Evolutionary conservation across 371 early-diverging fungal species (phyloP).

Genomic region (Mucor piriformis): DNA sequence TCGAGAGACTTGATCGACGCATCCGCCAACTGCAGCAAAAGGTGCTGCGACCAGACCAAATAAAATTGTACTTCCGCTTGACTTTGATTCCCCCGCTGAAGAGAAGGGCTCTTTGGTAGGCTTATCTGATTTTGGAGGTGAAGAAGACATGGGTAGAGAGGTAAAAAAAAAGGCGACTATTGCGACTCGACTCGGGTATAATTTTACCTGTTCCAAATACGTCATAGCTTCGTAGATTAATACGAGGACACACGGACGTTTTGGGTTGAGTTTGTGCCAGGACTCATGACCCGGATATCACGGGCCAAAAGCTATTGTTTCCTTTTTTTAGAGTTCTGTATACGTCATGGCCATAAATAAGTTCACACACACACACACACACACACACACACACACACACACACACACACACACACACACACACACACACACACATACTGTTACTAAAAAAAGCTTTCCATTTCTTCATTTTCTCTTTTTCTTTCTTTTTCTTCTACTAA

Average conservation of each 20-base stretch:
- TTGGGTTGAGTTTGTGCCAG: too few relatives aligned
- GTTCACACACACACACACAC: too few relatives aligned
- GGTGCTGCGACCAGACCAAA: constrained; percentile 15
- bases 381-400: constrained; percentile 8
- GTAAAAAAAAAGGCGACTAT: neutral
- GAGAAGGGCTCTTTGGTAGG: constrained; percentile 28
- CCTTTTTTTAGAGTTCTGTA: too few relatives aligned
- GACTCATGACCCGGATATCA: too few relatives aligned
- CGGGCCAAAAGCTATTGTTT: too few relatives aligned
- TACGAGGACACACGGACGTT: neutral
- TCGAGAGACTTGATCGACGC: constrained; percentile 23
- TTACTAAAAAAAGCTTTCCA: neutral
- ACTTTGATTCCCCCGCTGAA: constrained; percentile 13
- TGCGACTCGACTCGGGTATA: too few relatives aligned
- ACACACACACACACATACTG: too few relatives aligned
- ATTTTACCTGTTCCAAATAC: neutral
- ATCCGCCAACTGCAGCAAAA: constrained; percentile 29
- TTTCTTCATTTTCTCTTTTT: constrained; percentile 4
- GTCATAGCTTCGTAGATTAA: neutral
- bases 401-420: neutral
- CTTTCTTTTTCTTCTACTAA: neutral
- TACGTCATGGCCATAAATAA: neutral
- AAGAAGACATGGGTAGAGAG: constrained; percentile 1
- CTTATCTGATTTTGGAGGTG: constrained; percentile 3
- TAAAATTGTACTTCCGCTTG: constrained; percentile 11